These are phyloP conservation scores for Fraxinus americana DNA, from an alignment of 257 asterid species.

Conservation along the genomic window DNA sequence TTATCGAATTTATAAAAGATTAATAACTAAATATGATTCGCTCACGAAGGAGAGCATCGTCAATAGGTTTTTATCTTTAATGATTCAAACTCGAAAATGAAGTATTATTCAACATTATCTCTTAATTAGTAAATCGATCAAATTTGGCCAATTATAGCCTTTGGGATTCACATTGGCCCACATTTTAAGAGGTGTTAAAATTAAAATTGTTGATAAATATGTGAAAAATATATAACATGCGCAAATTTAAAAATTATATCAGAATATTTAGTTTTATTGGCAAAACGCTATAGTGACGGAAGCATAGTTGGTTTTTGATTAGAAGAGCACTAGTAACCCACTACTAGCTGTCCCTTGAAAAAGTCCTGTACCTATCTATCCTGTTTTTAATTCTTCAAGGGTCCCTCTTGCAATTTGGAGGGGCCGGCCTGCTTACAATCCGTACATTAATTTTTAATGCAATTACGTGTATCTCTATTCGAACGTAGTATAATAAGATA, in stretches of 20 bases:
- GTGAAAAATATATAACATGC: too few species aligned
- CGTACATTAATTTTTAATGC: constrained; percentile 45
- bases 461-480: neutral
- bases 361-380: neutral
- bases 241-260: too few species aligned
- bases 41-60: neutral
- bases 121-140: neutral
- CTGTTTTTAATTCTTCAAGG: too few species aligned
- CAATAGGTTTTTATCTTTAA: too few species aligned
- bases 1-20: neutral
- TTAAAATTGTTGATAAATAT: too few species aligned
- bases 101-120: neutral
- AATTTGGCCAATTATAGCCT: neutral
- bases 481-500: neutral
- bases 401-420: neutral
- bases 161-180: neutral
- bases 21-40: neutral
- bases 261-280: too few species aligned
- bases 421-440: constrained; percentile 36
- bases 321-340: constrained; percentile 39
- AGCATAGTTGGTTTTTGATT: constrained; percentile 20
- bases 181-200: too few species aligned
- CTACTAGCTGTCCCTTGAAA: constrained; percentile 25
- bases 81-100: neutral
- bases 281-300: neutral